A percentile compares a stretch with the other conserved stretches of the same genome.
phyloP scores from a whole-genome alignment of 768 basidiomycete genomes.

The Suillus subluteus region DNA sequence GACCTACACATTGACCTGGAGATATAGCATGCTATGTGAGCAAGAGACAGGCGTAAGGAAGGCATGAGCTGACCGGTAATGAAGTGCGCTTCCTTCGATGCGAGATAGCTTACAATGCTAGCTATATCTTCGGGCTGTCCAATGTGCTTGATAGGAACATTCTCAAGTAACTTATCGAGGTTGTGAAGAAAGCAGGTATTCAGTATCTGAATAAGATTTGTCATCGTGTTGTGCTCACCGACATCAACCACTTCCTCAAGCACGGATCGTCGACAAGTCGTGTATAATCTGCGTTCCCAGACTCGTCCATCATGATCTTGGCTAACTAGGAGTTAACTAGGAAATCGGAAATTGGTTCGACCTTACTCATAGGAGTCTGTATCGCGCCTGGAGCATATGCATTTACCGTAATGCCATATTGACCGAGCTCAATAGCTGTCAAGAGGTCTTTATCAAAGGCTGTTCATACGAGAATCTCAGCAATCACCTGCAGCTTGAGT shows the following conservation, averaged over 20 bases:
- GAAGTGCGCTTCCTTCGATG: conserved; percentile 37
- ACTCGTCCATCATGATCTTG: conserved; percentile 15
- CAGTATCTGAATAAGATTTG: not conserved
- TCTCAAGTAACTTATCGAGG: conserved; percentile 14
- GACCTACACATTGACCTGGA: conserved; percentile 23
- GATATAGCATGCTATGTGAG: not conserved
- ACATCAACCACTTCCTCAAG: conserved; percentile 25
- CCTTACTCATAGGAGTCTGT: conserved; percentile 35
- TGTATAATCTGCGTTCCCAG: conserved; percentile 7
- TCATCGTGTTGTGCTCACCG: conserved; percentile 21
- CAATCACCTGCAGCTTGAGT: conserved; percentile 42
- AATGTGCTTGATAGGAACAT: conserved; percentile 19
- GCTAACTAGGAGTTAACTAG: conserved; percentile 13
- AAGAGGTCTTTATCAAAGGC: not conserved
- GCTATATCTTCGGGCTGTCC: conserved; percentile 37
- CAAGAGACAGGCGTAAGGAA: not conserved
- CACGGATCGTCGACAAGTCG: conserved; percentile 1
- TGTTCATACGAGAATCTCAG: not conserved
- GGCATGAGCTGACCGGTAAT: conserved; percentile 33
- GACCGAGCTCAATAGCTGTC: conserved; percentile 34
- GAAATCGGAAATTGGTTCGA: no score
- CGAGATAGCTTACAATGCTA: conserved; percentile 38
- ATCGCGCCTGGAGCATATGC: conserved; percentile 43
- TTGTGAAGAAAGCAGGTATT: conserved; percentile 6
- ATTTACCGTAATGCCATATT: conserved; percentile 43